A percentile compares a stretch with the other conserved stretches of the same genome.
These are phyloP conservation scores for Globisporangium iwayamae DNA, from an alignment of 352 stramenopile species.

Conservation along the genomic window DNA sequence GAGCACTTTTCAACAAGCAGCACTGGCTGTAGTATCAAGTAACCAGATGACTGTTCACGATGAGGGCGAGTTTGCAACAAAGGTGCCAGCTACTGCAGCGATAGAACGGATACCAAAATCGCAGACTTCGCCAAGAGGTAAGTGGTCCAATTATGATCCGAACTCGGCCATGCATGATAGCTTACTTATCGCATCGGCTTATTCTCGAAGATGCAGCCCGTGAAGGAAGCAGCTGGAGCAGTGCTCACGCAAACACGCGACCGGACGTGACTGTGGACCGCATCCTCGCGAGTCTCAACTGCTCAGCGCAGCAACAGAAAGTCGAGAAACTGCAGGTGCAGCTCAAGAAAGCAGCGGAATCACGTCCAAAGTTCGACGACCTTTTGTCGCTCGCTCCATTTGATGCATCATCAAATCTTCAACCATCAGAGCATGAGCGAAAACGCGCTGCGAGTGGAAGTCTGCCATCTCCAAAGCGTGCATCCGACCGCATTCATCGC, in stretches of 20 bases:
- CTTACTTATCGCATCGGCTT: not conserved
- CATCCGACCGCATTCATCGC: not conserved
- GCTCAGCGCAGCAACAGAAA: slow-evolving; percentile 29
- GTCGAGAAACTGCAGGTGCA: slow-evolving; percentile 35
- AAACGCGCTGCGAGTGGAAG: not conserved
- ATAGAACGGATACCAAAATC: not conserved
- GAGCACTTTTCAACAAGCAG: slow-evolving; percentile 27
- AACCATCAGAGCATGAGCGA: not conserved
- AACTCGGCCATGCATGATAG: not conserved
- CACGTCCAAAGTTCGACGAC: slow-evolving; percentile 25
- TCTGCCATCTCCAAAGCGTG: not conserved
- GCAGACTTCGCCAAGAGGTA: not conserved
- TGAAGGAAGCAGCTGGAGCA: not conserved
- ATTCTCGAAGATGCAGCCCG: not conserved
- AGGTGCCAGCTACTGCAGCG: not conserved
- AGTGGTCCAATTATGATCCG: not conserved
- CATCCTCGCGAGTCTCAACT: slow-evolving; percentile 17
- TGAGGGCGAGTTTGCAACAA: not conserved
- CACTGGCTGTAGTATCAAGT: not conserved
- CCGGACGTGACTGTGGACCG: slow-evolving; percentile 2
- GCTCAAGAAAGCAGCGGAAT: slow-evolving; percentile 27
- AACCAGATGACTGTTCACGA: not conserved
- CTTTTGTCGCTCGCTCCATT: slow-evolving; percentile 11
- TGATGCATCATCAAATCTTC: not conserved
- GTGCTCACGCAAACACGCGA: not conserved